phyloP scores from a whole-genome alignment of 495 filamentous ascomycete species.

The Hypoxylon perforatum region DNA sequence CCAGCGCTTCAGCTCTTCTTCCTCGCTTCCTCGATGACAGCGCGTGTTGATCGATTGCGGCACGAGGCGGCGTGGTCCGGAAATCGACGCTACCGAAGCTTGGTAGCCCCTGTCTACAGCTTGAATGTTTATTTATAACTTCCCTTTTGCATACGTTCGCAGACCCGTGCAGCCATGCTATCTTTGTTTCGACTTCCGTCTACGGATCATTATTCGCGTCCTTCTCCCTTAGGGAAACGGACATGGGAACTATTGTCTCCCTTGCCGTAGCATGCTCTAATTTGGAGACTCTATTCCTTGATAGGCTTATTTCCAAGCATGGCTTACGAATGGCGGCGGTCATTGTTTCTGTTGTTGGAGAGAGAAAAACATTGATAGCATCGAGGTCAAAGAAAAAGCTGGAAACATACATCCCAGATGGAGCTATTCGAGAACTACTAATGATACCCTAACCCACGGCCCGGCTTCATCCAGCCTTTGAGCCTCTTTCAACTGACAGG shows the following conservation, averaged over 20 bases:
- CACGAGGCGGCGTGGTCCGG: constrained; percentile 10
- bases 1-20: neutral
- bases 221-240: neutral
- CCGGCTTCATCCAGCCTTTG: constrained; percentile 12
- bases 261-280: neutral
- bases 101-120: neutral
- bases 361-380: neutral
- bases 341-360: neutral
- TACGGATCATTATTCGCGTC: constrained; percentile 1
- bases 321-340: neutral
- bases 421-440: neutral
- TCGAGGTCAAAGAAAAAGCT: neutral
- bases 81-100: constrained; percentile 31
- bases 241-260: too few species aligned
- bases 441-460: constrained; percentile 20
- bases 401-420: constrained; percentile 1
- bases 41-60: constrained; percentile 16
- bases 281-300: neutral
- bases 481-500: neutral
- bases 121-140: neutral
- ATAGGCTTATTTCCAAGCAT: neutral
- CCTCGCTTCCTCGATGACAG: neutral
- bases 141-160: neutral
- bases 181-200: constrained; percentile 5
- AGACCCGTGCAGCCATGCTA: too few species aligned